phyloP scores from a whole-genome alignment of 805 yeast genomes.

The Teunomyces gatunensis region DNA sequence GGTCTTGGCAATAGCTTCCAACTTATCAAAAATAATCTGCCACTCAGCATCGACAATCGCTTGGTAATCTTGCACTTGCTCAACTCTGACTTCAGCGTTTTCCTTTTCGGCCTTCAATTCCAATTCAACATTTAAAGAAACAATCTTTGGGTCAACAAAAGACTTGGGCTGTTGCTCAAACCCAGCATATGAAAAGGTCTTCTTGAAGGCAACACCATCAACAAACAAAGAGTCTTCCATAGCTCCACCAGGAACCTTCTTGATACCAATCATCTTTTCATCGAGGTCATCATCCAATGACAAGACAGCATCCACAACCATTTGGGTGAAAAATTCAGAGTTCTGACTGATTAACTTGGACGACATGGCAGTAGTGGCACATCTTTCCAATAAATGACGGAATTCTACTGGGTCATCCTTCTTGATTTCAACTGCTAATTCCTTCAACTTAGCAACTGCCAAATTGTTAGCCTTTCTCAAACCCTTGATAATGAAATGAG shows the following conservation, averaged over 20 bases:
- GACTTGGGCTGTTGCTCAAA: conserved; percentile 97
- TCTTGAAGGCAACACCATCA: conserved; percentile 95
- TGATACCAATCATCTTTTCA: conserved; percentile 88
- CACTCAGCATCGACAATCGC: conserved; percentile 99
- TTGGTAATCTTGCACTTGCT: conserved; percentile 90
- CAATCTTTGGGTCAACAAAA: conserved; percentile 75
- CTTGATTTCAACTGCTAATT: conserved; percentile 69
- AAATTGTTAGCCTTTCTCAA: conserved; percentile 76
- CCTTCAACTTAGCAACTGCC: conserved; percentile 71
- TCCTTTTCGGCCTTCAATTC: conserved; percentile 98
- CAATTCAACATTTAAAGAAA: conserved; percentile 85
- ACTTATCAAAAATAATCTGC: conserved; percentile 85
- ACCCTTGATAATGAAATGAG: conserved; percentile 86
- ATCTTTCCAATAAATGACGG: conserved; percentile 77
- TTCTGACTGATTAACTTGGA: conserved; percentile 89
- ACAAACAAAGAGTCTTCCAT: conserved; percentile 90
- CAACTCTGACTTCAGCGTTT: conserved; percentile 96
- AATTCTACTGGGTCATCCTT: conserved; percentile 48
- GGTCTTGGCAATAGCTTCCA: conserved; percentile 74
- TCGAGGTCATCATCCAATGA: conserved; percentile 83
- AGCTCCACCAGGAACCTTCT: conserved; percentile 93
- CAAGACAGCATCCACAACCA: conserved; percentile 95
- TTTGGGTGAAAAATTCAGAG: conserved; percentile 84
- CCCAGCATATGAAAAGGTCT: conserved; percentile 97
- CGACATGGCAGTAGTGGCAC: conserved; percentile 97